phyloP scores from a whole-genome alignment of 1,139 yeast genomes.

The Suhomyces wounanorum region DNA sequence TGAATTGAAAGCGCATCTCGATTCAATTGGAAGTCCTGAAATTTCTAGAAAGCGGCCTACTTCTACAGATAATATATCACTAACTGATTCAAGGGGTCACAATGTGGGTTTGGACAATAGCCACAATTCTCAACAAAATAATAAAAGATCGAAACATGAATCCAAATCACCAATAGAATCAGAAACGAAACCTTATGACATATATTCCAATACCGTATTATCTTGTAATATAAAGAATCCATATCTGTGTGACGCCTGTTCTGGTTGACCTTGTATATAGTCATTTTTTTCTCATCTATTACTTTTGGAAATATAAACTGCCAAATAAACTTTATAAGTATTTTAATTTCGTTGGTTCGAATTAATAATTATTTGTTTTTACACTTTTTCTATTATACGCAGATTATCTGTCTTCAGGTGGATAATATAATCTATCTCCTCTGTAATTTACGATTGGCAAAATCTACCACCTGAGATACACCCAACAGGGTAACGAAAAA shows the following conservation, averaged over 20 bases:
- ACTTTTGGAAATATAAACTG: not conserved
- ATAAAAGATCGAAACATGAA: not conserved
- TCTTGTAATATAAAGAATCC: constrained; percentile 40
- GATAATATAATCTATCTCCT: constrained; percentile 16
- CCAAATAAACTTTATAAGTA: too few species aligned
- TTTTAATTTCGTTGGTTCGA: too few species aligned
- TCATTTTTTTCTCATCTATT: not conserved
- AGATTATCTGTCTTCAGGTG: too few species aligned
- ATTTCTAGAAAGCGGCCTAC: too few species aligned
- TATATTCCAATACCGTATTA: constrained; percentile 38
- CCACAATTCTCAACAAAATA: too few species aligned
- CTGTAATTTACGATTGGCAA: constrained; percentile 63
- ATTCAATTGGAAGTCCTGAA: too few species aligned
- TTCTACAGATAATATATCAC: too few species aligned
- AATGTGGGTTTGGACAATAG: too few species aligned
- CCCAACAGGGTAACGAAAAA: constrained; percentile 86
- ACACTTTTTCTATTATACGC: too few species aligned
- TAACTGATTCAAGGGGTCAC: too few species aligned
- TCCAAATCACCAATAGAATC: not conserved
- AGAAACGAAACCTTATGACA: constrained; percentile 19
- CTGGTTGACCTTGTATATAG: constrained; percentile 30
- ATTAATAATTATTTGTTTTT: too few species aligned
- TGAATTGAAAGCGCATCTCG: too few species aligned
- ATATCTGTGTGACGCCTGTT: constrained; percentile 49
- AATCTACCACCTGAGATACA: constrained; percentile 83